Conservation (phyloP, 352 stramenopile genomes). For the Elongisporangium anandrum region DNA sequence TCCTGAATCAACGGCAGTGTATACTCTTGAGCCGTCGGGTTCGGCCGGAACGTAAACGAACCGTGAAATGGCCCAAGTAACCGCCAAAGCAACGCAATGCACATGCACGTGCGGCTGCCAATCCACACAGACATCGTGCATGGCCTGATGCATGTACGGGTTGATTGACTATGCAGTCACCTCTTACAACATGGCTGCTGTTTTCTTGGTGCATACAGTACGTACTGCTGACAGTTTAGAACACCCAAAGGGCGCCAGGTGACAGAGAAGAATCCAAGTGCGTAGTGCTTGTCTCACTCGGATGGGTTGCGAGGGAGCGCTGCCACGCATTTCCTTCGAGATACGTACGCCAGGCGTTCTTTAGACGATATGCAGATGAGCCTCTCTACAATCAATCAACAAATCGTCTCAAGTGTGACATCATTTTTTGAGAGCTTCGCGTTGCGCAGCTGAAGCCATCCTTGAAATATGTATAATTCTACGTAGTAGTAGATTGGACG, state of each 20-base stretch:
- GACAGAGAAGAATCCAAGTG: not conserved
- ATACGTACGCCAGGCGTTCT: not conserved
- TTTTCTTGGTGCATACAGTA: not conserved
- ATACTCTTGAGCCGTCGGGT: not conserved
- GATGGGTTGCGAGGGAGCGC: not conserved
- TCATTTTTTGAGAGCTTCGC: too few species aligned
- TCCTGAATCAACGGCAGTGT: not conserved
- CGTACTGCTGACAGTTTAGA: not conserved
- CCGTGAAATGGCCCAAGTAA: not conserved
- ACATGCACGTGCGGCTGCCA: not conserved
- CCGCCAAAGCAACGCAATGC: not conserved
- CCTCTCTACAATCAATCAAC: not conserved
- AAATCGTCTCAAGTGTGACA: not conserved
- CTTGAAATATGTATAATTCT: too few species aligned
- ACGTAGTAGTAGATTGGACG: too few species aligned
- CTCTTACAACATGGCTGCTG: not conserved
- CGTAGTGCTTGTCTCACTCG: not conserved
- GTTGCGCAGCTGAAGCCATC: not conserved
- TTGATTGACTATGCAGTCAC: not conserved
- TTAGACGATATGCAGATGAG: not conserved
- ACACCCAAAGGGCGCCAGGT: not conserved
- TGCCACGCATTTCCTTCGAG: slow-evolving; percentile 4
- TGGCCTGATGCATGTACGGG: not conserved
- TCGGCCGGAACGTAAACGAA: not conserved
- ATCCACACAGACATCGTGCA: not conserved